Base-by-base conservation (phyloP, 192 early-diverging fungal genomes). In the Pilobolus umbonatus region DNA sequence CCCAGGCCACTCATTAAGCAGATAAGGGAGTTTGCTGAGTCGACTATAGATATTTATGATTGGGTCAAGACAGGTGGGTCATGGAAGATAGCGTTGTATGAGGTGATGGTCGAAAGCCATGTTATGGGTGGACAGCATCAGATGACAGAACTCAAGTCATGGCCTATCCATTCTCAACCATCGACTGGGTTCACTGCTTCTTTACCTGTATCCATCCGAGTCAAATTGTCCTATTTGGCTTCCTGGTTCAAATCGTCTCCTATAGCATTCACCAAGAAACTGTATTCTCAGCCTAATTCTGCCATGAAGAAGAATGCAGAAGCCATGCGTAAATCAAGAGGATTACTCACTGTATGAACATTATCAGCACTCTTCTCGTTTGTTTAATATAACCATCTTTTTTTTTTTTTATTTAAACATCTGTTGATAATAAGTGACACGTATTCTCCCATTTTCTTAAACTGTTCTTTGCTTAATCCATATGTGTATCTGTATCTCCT, bases 401-500 rank as follows among this genome's bases (percentile, higher is more conserved):
- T 25, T 47, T 22, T 47, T 47, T 47, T 47, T 47, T 40, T 40
- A n/a, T n/a, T n/a, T n/a, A n/a, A n/a, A n/a, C n/a, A n/a, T n/a
- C n/a, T n/a, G n/a, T n/a, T n/a, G n/a, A n/a, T n/a, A n/a, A n/a
- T n/a, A n/a, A n/a, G n/a, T n/a, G n/a, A n/a, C n/a, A n/a, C n/a
- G n/a, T n/a, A n/a, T n/a, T n/a, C n/a, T n/a, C n/a, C n/a, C n/a
- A n/a, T n/a, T n/a, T n/a, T n/a, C n/a, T n/a, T n/a, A n/a, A n/a
- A n/a, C n/a, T n/a, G n/a, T n/a, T n/a, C n/a, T n/a, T n/a, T n/a
- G n/a, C n/a, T 29, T 52, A 52, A 1, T 52, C 50, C 50, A 52
- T 52, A 51, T 61, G 35, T 54, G 62, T 56, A 12, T 60, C 57
- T 7, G 59, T 61, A 54, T 82, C 77, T 63, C 79, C 77, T 8